Percentiles rank a stretch among this genome's conserved stretches.
phyloP scores from a whole-genome alignment of 768 basidiomycete genomes.

The Xerocomus brunneocitrinus region DNA sequence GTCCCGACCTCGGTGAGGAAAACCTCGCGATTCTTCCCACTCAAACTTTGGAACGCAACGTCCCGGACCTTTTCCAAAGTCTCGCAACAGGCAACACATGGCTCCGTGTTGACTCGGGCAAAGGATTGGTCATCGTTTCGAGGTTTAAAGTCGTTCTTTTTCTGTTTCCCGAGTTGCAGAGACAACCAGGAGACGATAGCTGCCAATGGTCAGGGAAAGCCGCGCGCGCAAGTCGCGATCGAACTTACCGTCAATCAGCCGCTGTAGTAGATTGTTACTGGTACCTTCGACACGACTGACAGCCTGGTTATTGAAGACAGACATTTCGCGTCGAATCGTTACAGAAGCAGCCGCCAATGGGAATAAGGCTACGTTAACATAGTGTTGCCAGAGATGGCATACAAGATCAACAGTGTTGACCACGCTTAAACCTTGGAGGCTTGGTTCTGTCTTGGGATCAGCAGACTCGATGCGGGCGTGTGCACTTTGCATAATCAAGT shows the following conservation, averaged over 20 bases:
- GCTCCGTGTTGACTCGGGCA: conserved; percentile 91
- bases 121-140: conserved; percentile 94
- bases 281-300: conserved; percentile 81
- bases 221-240: not conserved
- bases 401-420: conserved; percentile 78
- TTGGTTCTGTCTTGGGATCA: conserved; percentile 80
- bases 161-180: conserved; percentile 81
- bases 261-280: conserved; percentile 75
- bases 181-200: conserved; percentile 74
- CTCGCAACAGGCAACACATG: conserved; percentile 83
- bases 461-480: conserved; percentile 63
- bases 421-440: conserved; percentile 58
- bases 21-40: conserved; percentile 88
- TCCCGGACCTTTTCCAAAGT: conserved; percentile 78
- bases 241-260: conserved; percentile 71
- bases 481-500: conserved; percentile 43
- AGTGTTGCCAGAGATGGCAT: conserved; percentile 96
- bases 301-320: conserved; percentile 84
- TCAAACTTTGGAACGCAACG: conserved; percentile 67
- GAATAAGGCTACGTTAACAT: conserved; percentile 84
- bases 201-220: conserved; percentile 24
- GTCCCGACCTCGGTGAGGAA: conserved; percentile 94
- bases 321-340: conserved; percentile 88
- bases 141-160: conserved; percentile 95
- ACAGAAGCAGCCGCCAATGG: conserved; percentile 84